Base-by-base conservation (phyloP, 2,329 filamentous ascomycete species). In the Nemania diffusa region DNA sequence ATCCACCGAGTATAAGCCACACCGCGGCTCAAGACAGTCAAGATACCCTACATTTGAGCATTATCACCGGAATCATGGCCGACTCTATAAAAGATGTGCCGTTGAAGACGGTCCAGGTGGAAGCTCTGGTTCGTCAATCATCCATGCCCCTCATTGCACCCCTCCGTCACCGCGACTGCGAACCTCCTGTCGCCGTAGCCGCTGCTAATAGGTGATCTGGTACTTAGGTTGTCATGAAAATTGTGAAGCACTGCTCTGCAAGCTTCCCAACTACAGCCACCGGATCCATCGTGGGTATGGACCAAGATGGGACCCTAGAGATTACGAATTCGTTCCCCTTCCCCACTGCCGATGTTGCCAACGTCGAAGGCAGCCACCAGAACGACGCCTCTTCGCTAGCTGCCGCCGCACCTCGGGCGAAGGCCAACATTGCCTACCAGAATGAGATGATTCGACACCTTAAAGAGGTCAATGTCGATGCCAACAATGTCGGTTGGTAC, bases 401-500 rank as follows among this genome's bases (percentile, higher is more conserved):
- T 22, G 92, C 94, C 32, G 92, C 93, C 15, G 96, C 96, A 53
- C 96, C 96, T 72, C 91, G 96, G 73, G 92, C 94, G 72, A 98
- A 98, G 85, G 88, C 92, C 77, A 97, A 97, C 81, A 86, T 91
- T 24, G 83, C 86, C 74, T 98, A 99, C 83, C 93, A 97, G 84
- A 91, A 89, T 73, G 96, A 99, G 82, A 98, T 98, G 95, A 95
- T 99, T 81, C 92, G 94, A 78, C 94, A 96, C 81, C 84, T 98
- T 71, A 92, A 95, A 80, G 96, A 98, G 83, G 96, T 99, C 77
- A 99, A 98, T 81, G 92, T 98, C 67, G 96, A 99, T 80, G 96
- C 96, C 73, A 97, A 98, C 85, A 97, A 93, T 77, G 93, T 97
- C 68, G 96, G 96, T 76, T 99, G 94, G 94, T 99, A 99, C 84